Evolutionary conservation across 164 flowering plant genomes (phyloP).

Genomic region (Pachysandra terminalis): DNA sequence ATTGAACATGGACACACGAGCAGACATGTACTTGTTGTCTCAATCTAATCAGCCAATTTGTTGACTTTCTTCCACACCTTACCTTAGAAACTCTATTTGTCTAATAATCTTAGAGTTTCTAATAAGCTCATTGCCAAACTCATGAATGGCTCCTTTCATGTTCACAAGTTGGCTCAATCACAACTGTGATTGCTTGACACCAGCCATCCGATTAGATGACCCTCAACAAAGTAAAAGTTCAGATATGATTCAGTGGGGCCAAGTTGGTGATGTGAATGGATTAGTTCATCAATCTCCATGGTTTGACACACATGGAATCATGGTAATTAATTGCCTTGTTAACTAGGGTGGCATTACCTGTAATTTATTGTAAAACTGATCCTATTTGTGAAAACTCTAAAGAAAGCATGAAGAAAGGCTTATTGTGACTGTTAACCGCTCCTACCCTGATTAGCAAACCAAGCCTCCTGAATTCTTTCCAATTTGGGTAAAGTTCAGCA

Average conservation of each 20-base stretch:
- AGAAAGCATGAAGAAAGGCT: slow-evolving; percentile 9
- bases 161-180: too few species aligned
- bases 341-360: not conserved
- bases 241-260: not conserved
- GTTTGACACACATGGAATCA: not conserved
- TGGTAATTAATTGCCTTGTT: not conserved
- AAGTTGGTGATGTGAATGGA: not conserved
- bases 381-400: not conserved
- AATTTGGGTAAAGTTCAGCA: slow-evolving; percentile 9
- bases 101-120: too few species aligned
- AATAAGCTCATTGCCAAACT: too few species aligned
- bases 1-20: not conserved
- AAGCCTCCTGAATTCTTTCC: slow-evolving; percentile 11
- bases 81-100: too few species aligned
- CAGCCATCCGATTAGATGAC: too few species aligned
- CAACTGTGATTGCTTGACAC: too few species aligned
- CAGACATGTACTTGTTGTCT: not conserved
- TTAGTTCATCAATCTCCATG: not conserved
- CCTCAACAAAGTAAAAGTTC: not conserved
- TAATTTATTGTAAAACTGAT: not conserved
- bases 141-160: too few species aligned
- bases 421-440: slow-evolving; percentile 22
- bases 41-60: not conserved
- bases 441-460: slow-evolving; percentile 10
- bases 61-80: too few species aligned